Evolutionary conservation across 257 asterid genomes (phyloP), one percentile per base, ranked within the genome.

Genomic region (Solanum bukasovii): DNA sequence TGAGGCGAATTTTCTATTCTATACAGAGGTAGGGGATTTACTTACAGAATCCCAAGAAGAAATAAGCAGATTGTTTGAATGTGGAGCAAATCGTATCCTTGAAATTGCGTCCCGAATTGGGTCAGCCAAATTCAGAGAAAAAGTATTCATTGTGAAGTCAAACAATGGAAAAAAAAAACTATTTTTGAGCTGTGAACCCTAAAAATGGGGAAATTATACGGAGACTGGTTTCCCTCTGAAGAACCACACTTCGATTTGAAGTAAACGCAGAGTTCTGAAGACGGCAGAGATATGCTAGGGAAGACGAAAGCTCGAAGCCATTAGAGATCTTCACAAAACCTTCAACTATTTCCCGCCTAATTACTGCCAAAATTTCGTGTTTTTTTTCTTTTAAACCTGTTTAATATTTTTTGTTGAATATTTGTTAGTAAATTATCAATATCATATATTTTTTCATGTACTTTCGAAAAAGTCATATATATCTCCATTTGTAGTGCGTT

Each of bases 1-100:
- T 46, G 42, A 46, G 20, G 11, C 85, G 20, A 81, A 46, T 29
- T 29, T 18, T 9, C 14, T 21, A 21, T 13, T 7, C 10, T n/a
- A n/a, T 16, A 77, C 11, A 7, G 13, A 77, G 61, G 4, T 2
- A 40, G 3, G 13, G 61, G 21, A 13, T 40, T 85, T 10, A 87
- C 94, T 93, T 90, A 93, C 99, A 74, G 95, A 92, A 89, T 96
- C 99, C 99, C 98, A 96, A 3, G 98, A 94, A 63, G 99, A 92
- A 89, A 96, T 90, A 23, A 94, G 93, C 87, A 95, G 95, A 87
- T 93, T 94, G 93, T 94, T 94, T 74, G 98, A 92, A 38, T 2
- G 14, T 21, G 97, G 94, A 87, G 98, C 95, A 84, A 96, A 96
- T 13, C 97, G 97, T 74, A 96, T 89, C 91, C 98, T 92, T 63